These are phyloP conservation scores for Dunaliella salina DNA, from an alignment of 163 green algal genomes.

Conservation along the genomic window DNA sequence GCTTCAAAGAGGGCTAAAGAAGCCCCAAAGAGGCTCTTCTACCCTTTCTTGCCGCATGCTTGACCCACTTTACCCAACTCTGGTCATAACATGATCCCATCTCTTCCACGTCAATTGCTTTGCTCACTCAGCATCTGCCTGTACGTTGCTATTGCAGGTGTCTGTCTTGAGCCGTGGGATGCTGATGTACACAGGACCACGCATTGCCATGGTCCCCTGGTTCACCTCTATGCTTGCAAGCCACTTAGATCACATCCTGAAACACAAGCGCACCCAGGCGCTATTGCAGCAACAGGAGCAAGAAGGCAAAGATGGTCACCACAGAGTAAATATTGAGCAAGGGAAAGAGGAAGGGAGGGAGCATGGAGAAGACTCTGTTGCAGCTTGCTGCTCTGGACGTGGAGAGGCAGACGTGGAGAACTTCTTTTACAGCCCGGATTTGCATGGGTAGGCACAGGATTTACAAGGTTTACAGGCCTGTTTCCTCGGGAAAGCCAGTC, in stretches of 20 bases:
- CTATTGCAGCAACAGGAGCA: neutral
- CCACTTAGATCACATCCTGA: neutral
- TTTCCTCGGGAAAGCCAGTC: too few species aligned
- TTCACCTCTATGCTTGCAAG: slow-evolving; percentile 24
- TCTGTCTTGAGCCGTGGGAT: slow-evolving; percentile 45
- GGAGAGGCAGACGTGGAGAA: neutral
- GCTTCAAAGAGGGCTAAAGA: too few species aligned
- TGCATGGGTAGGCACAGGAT: too few species aligned
- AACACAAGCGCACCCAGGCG: neutral
- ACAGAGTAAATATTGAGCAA: neutral
- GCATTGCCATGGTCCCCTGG: slow-evolving; percentile 40
- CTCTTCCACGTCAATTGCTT: too few species aligned
- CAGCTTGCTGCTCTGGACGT: neutral
- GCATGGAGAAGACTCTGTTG: too few species aligned
- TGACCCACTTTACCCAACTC: too few species aligned
- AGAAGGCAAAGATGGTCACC: neutral
- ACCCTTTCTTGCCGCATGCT: too few species aligned
- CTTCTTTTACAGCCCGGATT: neutral
- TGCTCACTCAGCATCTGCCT: neutral
- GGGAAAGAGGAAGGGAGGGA: neutral
- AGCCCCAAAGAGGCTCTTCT: too few species aligned
- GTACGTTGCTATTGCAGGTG: slow-evolving; percentile 23
- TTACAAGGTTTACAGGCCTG: too few species aligned
- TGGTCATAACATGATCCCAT: too few species aligned
- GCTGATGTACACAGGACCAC: slow-evolving; percentile 46